Evolutionary conservation across 768 basidiomycete species (phyloP).

Genomic region (Pisolithus tinctorius): DNA sequence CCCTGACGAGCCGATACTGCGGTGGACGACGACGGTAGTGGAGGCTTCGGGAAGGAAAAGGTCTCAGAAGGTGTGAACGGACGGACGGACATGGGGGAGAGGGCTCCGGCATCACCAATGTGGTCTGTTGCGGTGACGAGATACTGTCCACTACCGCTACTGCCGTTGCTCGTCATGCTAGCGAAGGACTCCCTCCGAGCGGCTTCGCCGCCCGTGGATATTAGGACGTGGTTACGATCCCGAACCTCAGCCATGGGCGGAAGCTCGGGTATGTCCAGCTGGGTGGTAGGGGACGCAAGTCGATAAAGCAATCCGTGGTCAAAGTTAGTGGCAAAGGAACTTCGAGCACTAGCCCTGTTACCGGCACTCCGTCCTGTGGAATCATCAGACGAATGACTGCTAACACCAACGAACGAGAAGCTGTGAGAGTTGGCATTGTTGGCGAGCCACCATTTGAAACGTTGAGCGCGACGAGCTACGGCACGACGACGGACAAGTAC

Average conservation of each 20-base stretch:
- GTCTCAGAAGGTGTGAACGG: conserved; percentile 64
- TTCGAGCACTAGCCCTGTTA: conserved; percentile 35
- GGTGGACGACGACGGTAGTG: conserved; percentile 15
- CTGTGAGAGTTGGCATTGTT: conserved; percentile 8
- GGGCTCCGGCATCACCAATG: conserved; percentile 17
- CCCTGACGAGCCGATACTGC: neutral
- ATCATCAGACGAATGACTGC: conserved; percentile 8
- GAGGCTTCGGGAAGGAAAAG: conserved; percentile 65
- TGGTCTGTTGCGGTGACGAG: conserved; percentile 24
- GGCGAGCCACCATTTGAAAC: conserved; percentile 42
- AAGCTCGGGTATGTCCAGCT: conserved; percentile 27
- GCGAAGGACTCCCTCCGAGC: conserved; percentile 32
- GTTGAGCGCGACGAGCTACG: conserved; percentile 34
- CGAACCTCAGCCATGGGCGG: conserved; percentile 55
- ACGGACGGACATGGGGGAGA: conserved; percentile 54
- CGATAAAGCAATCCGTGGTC: conserved; percentile 33
- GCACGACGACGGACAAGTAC: conserved; percentile 42
- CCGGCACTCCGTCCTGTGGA: conserved; percentile 10
- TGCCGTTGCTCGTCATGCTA: conserved; percentile 32
- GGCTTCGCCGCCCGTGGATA: conserved; percentile 19
- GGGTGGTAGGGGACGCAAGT: conserved; percentile 14
- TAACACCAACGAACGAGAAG: conserved; percentile 6
- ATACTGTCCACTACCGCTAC: conserved; percentile 35
- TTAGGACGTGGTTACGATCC: conserved; percentile 21
- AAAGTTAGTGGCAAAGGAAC: conserved; percentile 59